Conservation (phyloP, 2,329 filamentous ascomycete species). For the Leptographium wingfieldii region DNA sequence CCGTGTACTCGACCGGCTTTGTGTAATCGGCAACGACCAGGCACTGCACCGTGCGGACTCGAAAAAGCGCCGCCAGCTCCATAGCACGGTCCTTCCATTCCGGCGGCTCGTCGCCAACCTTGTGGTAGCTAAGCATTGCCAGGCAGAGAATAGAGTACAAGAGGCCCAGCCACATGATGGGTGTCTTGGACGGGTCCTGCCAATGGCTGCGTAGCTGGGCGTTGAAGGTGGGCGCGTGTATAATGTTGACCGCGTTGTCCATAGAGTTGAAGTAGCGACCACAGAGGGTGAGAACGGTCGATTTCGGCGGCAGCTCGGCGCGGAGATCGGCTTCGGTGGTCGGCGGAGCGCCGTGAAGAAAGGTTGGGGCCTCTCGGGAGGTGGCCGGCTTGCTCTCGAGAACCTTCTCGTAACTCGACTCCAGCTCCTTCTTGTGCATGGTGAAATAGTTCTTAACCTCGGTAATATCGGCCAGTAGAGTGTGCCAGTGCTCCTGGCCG, state of each 20-base stretch:
- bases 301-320: conserved; percentile 65
- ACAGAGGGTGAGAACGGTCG: conserved; percentile 72
- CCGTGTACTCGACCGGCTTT: conserved; percentile 57
- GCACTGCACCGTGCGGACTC: conserved; percentile 64
- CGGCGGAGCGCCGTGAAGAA: conserved; percentile 64
- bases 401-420: conserved; percentile 67
- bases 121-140: conserved; percentile 66
- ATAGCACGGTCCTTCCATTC: conserved; percentile 59
- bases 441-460: conserved; percentile 89
- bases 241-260: conserved; percentile 57
- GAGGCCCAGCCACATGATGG: conserved; percentile 66
- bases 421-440: conserved; percentile 77
- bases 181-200: conserved; percentile 59
- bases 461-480: conserved; percentile 66
- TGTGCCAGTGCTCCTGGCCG: conserved; percentile 74
- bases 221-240: conserved; percentile 78
- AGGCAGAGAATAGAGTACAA: conserved; percentile 66
- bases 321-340: conserved; percentile 67
- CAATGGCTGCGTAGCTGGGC: conserved; percentile 54
- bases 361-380: conserved; percentile 54
- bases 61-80: conserved; percentile 51
- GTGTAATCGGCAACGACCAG: conserved; percentile 67
- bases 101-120: conserved; percentile 65
- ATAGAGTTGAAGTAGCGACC: conserved; percentile 82
- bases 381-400: conserved; percentile 51